Percentiles rank a stretch among this genome's conserved stretches.
Conservation (phyloP, 768 basidiomycete genomes). For the Nevesoporus exiguus region DNA sequence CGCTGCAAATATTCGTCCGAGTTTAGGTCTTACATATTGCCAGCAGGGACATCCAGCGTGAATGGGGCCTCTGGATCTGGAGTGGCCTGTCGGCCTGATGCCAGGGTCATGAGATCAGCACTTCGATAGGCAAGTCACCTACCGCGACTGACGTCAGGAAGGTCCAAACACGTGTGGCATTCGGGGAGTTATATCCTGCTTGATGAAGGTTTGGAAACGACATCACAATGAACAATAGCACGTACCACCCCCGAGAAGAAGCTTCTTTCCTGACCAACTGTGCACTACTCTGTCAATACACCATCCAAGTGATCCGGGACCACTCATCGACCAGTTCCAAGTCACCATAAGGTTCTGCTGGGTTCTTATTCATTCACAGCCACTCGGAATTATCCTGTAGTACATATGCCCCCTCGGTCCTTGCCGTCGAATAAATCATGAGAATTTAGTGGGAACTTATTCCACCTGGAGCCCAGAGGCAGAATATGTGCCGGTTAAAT, state of each 20-base stretch:
- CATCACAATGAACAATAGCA: slow-evolving; percentile 1
- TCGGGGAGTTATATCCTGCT: slow-evolving; percentile 84
- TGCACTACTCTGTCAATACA: slow-evolving; percentile 50
- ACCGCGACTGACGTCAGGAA: slow-evolving; percentile 76
- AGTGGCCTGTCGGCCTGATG: slow-evolving; percentile 49
- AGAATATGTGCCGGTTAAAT: no score
- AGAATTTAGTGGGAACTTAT: no score
- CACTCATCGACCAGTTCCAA: slow-evolving; percentile 67
- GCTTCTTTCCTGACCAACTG: slow-evolving; percentile 55
- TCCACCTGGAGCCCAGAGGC: no score
- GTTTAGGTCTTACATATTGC: slow-evolving; percentile 75
- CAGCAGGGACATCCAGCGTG: slow-evolving; percentile 68
- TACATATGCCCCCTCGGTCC: no score
- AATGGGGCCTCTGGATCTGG: slow-evolving; percentile 74
- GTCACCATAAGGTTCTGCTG: slow-evolving; percentile 72
- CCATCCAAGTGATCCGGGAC: slow-evolving; percentile 67
- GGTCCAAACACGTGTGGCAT: slow-evolving; percentile 85
- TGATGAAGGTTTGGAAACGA: slow-evolving; percentile 13
- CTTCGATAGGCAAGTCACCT: slow-evolving; percentile 25
- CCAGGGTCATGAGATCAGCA: background rate
- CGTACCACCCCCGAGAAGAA: slow-evolving; percentile 76
- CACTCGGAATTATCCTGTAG: no score
- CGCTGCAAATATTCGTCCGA: slow-evolving; percentile 49
- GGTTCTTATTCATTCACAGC: no score
- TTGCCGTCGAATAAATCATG: no score